Conservation (phyloP, 148 eudicot genomes). For the Silene conica region DNA sequence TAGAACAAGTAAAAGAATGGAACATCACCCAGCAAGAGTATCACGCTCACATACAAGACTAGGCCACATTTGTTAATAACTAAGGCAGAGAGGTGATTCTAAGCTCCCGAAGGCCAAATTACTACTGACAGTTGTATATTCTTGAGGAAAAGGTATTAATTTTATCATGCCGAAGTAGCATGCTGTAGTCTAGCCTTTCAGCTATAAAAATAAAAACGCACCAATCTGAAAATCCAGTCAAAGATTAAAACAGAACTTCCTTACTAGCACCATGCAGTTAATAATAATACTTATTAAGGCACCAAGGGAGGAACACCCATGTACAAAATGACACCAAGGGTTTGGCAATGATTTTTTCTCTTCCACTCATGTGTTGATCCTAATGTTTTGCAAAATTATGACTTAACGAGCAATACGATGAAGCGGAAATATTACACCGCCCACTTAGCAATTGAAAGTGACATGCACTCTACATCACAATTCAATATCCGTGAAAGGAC, state of each 20-base stretch:
- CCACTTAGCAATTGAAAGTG: conserved; percentile 6
- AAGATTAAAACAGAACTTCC: background rate
- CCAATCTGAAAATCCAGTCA: background rate
- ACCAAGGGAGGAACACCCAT: background rate
- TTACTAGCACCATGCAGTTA: background rate
- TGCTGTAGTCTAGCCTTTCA: background rate
- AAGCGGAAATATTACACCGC: background rate
- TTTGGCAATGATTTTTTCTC: background rate
- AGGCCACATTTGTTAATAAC: background rate
- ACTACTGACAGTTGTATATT: background rate
- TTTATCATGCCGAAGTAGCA: background rate
- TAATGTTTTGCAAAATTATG: background rate
- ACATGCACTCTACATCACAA: conserved; percentile 11
- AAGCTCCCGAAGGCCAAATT: background rate
- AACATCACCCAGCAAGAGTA: background rate
- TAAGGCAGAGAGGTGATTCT: background rate
- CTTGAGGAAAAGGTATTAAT: background rate
- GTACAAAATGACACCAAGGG: background rate
- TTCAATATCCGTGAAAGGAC: background rate
- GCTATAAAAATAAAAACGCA: background rate
- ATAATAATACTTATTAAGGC: background rate
- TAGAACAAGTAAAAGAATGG: background rate
- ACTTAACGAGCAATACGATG: background rate
- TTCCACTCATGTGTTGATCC: background rate
- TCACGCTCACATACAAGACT: background rate